Base-by-base conservation (phyloP, 2,329 filamentous ascomycete genomes). In the Cadophora sp. region DNA sequence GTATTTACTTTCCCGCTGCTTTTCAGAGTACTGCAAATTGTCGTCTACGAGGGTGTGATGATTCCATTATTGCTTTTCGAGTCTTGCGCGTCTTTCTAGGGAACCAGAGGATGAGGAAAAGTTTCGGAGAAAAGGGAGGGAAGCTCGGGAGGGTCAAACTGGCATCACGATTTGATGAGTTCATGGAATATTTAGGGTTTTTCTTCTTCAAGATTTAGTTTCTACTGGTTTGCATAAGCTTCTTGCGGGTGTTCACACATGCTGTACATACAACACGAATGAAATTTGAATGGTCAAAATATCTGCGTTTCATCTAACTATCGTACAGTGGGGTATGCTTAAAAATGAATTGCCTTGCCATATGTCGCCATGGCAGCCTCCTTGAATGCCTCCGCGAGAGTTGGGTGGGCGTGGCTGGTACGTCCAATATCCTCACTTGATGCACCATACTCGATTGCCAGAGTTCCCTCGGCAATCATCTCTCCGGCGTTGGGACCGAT, bases 311-410 rank as follows among this genome's bases (percentile, higher is more conserved):
- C 33, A 59, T 66, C 64, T 65, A 68, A 67, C 65, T 66, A 74
- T 76, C 70, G 71, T 76, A 76, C 75, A 76, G 61, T 24, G 33
- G 59, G 64, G 55, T 68, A 65, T 66, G 48, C 73, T 82, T 92
- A 99, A 82, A 91, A 97, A 85, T 99, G 96, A 80, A 99, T 97
- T 73, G 96, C 91, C 85, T 97, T 96, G 77, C 90, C 88, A 84
- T 97, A 94, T 60, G 95, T 97, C 70, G 93, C 92, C 96, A 99
- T 98, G 74, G 96, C 96, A 77, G 96, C 96, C 88, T 99, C 96
- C 87, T 99, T 99, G 88, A 99, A 98, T 53, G 96, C 96, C 85
- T 99, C 96, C 27, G 95, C 90, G 68, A 99, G 69, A 39, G 75
- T 77, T 65, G 96, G 96, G 83, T 99, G 96, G 65, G 96, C 96